A percentile compares a stretch with the other conserved stretches of the same genome.
phyloP scores from a whole-genome alignment of 257 asterid genomes.

The Eustoma russellianum region DNA sequence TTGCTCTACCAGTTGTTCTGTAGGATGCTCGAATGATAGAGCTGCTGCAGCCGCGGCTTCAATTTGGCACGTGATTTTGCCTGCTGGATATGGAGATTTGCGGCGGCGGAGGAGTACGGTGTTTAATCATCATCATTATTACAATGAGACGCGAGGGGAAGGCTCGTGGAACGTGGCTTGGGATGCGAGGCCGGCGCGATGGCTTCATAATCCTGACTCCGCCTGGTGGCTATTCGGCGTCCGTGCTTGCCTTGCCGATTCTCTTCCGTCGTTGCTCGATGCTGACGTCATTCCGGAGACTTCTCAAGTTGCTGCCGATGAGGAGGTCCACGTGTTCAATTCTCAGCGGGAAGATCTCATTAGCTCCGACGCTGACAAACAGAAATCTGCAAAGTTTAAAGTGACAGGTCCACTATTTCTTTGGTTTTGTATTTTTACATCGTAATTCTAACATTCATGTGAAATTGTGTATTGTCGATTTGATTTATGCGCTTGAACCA shows the following conservation, averaged over 20 bases:
- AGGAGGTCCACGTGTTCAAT: slow-evolving; percentile 6
- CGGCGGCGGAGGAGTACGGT: slow-evolving; percentile 16
- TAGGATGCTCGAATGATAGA: slow-evolving; percentile 7
- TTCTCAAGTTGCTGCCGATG: slow-evolving; percentile 2
- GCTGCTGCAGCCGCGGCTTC: slow-evolving; percentile 35
- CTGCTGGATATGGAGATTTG: slow-evolving; percentile 33
- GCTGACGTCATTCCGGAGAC: slow-evolving; percentile 19
- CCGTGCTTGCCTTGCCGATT: slow-evolving; percentile 32
- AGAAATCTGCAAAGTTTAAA: slow-evolving; percentile 29
- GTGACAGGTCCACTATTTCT: slow-evolving; percentile 37
- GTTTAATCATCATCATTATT: slow-evolving; percentile 25
- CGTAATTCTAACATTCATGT: too few species aligned
- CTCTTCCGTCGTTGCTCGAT: slow-evolving; percentile 16
- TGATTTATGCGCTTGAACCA: background rate
- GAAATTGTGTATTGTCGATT: background rate
- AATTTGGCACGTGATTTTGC: slow-evolving; percentile 68
- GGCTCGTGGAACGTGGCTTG: slow-evolving; percentile 93
- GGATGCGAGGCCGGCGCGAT: slow-evolving; percentile 90
- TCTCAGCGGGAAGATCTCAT: background rate
- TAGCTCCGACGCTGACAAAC: slow-evolving; percentile 7
- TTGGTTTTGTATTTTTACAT: background rate
- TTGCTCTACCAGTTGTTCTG: slow-evolving; percentile 21
- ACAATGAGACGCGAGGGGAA: slow-evolving; percentile 39
- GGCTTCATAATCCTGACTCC: slow-evolving; percentile 78
- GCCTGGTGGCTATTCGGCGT: slow-evolving; percentile 84